Evolutionary conservation across 768 basidiomycete species (phyloP), one percentile per base, ranked within the genome.

Genomic region (Russula vinacea): DNA sequence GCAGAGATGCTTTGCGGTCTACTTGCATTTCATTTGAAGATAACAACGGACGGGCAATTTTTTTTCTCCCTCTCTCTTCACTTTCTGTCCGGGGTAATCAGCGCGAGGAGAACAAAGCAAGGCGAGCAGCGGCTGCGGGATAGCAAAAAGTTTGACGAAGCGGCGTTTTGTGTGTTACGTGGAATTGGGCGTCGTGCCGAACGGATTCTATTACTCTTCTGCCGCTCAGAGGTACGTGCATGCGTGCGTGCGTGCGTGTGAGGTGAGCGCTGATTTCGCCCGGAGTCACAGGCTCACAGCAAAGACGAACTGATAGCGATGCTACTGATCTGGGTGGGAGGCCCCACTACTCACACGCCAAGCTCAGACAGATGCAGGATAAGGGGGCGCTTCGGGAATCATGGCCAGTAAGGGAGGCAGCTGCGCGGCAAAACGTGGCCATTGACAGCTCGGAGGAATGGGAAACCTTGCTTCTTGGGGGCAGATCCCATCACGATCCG

Each of bases 401-500:
- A 13, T 37, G 3, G 44, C 9, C 10, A 19, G 1, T 10, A 13
- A 22, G 32, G 19, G 40, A 58, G 32, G 19, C 17, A 17, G 55
- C 40, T 17, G 40, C 56, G 56, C 45, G 45, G 45, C 45, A 47
- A 22, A 58, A 58, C 44, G 56, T 58, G 56, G 32, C 29, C 17
- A 17, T 17, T 56, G 55, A 37, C 58, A 60, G 49, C 37, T 59
- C 49, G 49, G 58, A 42, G 13, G 9, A 42, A 29, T 32, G 58
- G 29, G 40, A 14, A 29, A 11, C 35, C 13, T 40, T 13, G 11
- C 14, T 16, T 22, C 8, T 17, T 45, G 22, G 10, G 19, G 1
- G 37, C 35, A 64, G 62, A 64, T 64, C 62, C 50, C 24, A 63
- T 56, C 40, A 29, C 42, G 62, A 64, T 64, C 57, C 51, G 57